phyloP scores from a whole-genome alignment of 176 grass and related monocot species.

The Guadua angustifolia region DNA sequence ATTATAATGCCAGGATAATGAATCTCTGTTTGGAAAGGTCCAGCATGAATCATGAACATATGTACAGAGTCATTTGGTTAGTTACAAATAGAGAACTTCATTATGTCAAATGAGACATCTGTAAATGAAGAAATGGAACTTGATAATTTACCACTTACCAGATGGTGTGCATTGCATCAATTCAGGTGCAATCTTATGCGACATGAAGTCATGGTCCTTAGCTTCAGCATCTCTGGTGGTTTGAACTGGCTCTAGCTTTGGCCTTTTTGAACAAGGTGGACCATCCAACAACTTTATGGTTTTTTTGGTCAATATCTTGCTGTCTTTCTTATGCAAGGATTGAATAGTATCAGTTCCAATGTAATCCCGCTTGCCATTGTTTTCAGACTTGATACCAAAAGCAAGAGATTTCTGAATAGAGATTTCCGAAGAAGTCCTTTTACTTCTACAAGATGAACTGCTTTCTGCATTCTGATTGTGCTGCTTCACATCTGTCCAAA shows the following conservation, averaged over 20 bases:
- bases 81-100: conserved; percentile 6
- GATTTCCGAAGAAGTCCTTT: conserved; percentile 50
- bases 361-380: conserved; percentile 53
- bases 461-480: conserved; percentile 60
- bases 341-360: conserved; percentile 54
- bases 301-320: conserved; percentile 60
- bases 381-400: conserved; percentile 62
- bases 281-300: conserved; percentile 69
- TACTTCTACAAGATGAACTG: conserved; percentile 56
- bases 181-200: conserved; percentile 57
- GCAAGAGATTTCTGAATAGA: conserved; percentile 58
- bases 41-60: conserved; percentile 5
- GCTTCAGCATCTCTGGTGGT: conserved; percentile 46
- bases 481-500: conserved; percentile 64
- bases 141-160: conserved; percentile 59
- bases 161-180: conserved; percentile 40
- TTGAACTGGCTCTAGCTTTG: conserved; percentile 71
- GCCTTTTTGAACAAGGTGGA: conserved; percentile 72
- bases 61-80: neutral
- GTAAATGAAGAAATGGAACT: conserved; percentile 29
- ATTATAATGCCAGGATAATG: neutral
- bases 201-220: conserved; percentile 50
- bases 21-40: neutral
- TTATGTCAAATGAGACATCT: conserved; percentile 32
- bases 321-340: conserved; percentile 67